Conservation (phyloP, 2,329 filamentous ascomycete species). For the Calonectria crousiana region DNA sequence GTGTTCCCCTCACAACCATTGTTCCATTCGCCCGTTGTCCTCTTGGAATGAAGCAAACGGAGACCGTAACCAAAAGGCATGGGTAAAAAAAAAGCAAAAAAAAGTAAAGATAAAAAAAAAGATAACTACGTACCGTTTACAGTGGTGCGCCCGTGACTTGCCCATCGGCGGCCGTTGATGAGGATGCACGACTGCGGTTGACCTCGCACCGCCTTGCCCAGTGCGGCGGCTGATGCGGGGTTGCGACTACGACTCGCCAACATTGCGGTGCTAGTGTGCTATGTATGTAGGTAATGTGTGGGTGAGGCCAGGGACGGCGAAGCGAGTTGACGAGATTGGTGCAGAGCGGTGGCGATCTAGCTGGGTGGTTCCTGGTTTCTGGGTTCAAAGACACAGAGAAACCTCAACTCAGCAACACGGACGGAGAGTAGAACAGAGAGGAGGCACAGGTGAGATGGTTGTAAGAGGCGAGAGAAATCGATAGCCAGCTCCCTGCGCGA, state of each 20-base stretch:
- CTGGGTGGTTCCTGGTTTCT: constrained; percentile 11
- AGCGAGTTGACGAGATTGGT: constrained; percentile 24
- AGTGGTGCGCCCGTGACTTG: constrained; percentile 33
- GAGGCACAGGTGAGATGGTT: not conserved
- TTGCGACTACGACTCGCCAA: constrained; percentile 38
- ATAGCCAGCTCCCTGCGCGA: not conserved
- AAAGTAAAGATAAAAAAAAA: not conserved
- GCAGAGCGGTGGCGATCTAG: constrained; percentile 9
- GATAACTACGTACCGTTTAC: constrained; percentile 39
- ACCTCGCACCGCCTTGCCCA: constrained; percentile 34
- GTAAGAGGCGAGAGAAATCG: not conserved
- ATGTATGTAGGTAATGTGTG: not conserved
- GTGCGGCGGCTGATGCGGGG: constrained; percentile 33
- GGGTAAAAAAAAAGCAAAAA: not conserved
- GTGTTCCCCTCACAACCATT: constrained; percentile 3
- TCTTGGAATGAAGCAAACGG: not conserved
- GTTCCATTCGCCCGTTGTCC: not conserved
- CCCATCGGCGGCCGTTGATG: constrained; percentile 31
- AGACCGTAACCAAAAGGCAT: not conserved
- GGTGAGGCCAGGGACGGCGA: constrained; percentile 1
- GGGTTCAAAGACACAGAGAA: not conserved
- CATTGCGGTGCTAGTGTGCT: constrained; percentile 26
- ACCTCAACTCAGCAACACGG: not conserved
- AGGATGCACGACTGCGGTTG: constrained; percentile 23
- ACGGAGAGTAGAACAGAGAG: not conserved